Conservation (phyloP, 345 rosid genomes). For the Cardamine occulta region DNA sequence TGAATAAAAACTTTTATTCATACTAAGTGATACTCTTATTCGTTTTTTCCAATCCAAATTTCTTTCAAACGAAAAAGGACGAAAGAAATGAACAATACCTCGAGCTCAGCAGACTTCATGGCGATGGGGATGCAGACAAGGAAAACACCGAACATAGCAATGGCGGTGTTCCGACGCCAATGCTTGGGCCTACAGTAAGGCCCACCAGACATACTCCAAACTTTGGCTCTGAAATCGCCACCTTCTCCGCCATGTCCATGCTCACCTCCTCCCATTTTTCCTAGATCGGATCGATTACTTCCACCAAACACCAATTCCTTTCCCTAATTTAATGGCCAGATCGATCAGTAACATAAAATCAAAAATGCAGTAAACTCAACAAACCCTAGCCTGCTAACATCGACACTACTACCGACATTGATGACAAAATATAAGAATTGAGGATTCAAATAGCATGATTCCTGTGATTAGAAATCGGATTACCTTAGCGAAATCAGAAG, state of each 20-base stretch:
- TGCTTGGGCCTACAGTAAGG: conserved; percentile 96
- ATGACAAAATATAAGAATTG: conserved; percentile 3
- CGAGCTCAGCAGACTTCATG: conserved; percentile 90
- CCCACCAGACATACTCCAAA: conserved; percentile 96
- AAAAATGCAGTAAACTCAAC: conserved; percentile 15
- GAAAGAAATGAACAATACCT: conserved; percentile 51
- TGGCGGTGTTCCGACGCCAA: conserved; percentile 97
- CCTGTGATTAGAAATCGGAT: conserved; percentile 4
- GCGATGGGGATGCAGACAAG: conserved; percentile 93
- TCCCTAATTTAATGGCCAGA: conserved; percentile 11
- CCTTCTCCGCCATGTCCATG: conserved; percentile 84
- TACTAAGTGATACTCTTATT: neutral
- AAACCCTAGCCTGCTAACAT: conserved; percentile 30
- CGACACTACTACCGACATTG: neutral
- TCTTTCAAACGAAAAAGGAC: neutral
- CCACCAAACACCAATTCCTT: conserved; percentile 25
- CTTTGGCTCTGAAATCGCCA: conserved; percentile 88
- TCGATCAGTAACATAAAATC: conserved; percentile 19
- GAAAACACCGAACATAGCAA: conserved; percentile 84
- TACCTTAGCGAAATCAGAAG: conserved; percentile 35
- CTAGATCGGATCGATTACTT: conserved; percentile 33
- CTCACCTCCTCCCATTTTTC: conserved; percentile 66
- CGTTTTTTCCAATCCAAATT: neutral
- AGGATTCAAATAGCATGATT: neutral
- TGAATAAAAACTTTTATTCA: neutral